Percentiles rank a stretch among this genome's conserved stretches.
phyloP scores from a whole-genome alignment of 495 filamentous ascomycete genomes.

The Ramalina intermedia region DNA sequence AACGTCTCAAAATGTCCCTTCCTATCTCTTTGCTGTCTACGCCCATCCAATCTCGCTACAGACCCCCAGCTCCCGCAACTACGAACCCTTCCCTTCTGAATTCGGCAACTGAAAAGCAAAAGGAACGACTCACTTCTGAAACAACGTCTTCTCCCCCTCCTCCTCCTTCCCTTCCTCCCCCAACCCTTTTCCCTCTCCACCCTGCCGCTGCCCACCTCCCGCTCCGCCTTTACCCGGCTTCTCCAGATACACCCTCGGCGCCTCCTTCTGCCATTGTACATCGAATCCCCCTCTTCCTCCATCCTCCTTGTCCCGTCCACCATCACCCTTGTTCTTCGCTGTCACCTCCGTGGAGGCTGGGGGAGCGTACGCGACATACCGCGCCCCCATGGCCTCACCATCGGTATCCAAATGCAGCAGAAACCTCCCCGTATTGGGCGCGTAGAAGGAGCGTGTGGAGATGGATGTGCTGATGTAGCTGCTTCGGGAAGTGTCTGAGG shows the following conservation, averaged over 20 bases:
- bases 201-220: not conserved
- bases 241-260: conserved; percentile 6
- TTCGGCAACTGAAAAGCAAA: too few species aligned
- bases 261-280: not conserved
- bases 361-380: not conserved
- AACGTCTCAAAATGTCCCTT: too few species aligned
- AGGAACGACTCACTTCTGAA: conserved; percentile 11
- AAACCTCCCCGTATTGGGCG: conserved; percentile 6
- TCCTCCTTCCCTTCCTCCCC: conserved; percentile 2
- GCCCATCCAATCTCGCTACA: too few species aligned
- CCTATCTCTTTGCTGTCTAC: too few species aligned
- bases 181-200: not conserved
- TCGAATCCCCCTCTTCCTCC: not conserved
- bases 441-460: not conserved
- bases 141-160: conserved; percentile 10
- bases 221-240: not conserved
- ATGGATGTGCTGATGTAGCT: not conserved
- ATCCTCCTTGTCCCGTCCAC: too few species aligned
- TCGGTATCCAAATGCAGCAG: not conserved
- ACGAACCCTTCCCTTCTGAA: too few species aligned
- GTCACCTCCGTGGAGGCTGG: too few species aligned
- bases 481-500: not conserved
- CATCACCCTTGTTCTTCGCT: not conserved
- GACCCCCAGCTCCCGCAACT: too few species aligned
- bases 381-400: not conserved